Percentiles rank a stretch among this genome's conserved stretches.
Conservation (phyloP, 768 basidiomycete genomes). For the Lentinula boryana region DNA sequence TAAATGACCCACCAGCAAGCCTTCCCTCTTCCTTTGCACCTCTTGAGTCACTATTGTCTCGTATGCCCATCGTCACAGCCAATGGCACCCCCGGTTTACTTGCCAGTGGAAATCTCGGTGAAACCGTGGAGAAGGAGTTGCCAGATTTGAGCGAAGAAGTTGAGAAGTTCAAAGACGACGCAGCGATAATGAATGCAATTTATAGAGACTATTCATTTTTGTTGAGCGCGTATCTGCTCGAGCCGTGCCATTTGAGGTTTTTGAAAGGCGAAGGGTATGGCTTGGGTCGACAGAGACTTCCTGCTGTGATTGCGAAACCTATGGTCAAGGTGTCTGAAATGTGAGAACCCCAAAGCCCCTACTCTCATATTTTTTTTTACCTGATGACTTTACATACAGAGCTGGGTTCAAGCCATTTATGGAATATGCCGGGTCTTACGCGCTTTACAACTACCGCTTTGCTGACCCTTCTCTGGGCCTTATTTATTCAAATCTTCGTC, state of each 20-base stretch:
- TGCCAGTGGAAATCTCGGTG: constrained; percentile 19
- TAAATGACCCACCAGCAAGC: constrained; percentile 19
- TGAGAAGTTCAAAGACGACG: constrained; percentile 16
- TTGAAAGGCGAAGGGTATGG: constrained; percentile 19
- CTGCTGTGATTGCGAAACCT: constrained; percentile 18
- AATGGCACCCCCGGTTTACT: constrained; percentile 24
- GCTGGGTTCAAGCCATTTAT: constrained; percentile 23
- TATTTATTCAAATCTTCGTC: constrained; percentile 23
- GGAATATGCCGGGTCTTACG: constrained; percentile 26
- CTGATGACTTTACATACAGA: constrained; percentile 1
- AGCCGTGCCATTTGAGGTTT: constrained; percentile 22
- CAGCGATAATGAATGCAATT: constrained; percentile 18
- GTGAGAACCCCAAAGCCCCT: constrained; percentile 6
- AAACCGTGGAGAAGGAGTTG: constrained; percentile 20
- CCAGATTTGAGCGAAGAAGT: constrained; percentile 16
- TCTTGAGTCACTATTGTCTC: constrained; percentile 20
- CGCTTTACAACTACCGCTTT: constrained; percentile 20
- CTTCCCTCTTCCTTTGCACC: constrained; percentile 19
- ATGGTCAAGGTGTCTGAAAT: constrained; percentile 21
- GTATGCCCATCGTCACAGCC: constrained; percentile 23
- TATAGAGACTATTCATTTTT: constrained; percentile 23
- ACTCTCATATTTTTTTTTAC: background rate
- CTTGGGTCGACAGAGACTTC: constrained; percentile 19
- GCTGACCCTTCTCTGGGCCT: constrained; percentile 17
- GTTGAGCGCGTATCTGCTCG: constrained; percentile 24